Base-by-base conservation (phyloP, 129 eudicot species). In the Helichrysum umbraculigerum region DNA sequence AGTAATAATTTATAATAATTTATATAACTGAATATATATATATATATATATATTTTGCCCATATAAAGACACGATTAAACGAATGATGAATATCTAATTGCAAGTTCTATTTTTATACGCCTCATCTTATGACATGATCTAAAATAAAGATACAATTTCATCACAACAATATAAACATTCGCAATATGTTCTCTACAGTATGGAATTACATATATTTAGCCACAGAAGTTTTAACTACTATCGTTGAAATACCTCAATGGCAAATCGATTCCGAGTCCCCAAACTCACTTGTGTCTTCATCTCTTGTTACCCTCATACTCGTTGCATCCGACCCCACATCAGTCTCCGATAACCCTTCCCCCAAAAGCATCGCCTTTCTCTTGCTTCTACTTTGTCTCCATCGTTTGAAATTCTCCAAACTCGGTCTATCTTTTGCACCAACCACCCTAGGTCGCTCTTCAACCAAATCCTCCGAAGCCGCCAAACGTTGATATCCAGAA, bases 261-360 rank as follows among this genome's bases (percentile, higher is more conserved):
- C 86, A 85, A 19, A 86, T 82, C 8, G 93, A 89, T 73, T 87
- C 91, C 2, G 92, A 89, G 63, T 92, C 96, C 11, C 90, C 98
- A 6, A 70, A 74, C 21, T 87, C 96, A 7, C 81, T 71, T 0
- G 80, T 56, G 4, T 84, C 90, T 2, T 83, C 91, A 22, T 68
- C 79, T 70, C 89, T 75, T 0, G 83, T 81, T 29, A 86, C 82
- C 6, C 78, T 79, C 42, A 81, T 83, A 80, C 93, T 92, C 2
- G 94, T 78, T 8, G 88, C 92, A 50, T 84, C 83, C 19, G 86
- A 68, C 8, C 29, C 80, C 1, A 14, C 51, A 3, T 8, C 33
- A 1, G 51, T 35, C 44, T 79, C 91, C 1, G 70, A 37, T 1
- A 16, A 29, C 39, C 57, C 77, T 69, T 73, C 74, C 14, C 76